Evolutionary conservation across 495 filamentous ascomycete genomes (phyloP).

Genomic region (Aspergillus bridgeri): DNA sequence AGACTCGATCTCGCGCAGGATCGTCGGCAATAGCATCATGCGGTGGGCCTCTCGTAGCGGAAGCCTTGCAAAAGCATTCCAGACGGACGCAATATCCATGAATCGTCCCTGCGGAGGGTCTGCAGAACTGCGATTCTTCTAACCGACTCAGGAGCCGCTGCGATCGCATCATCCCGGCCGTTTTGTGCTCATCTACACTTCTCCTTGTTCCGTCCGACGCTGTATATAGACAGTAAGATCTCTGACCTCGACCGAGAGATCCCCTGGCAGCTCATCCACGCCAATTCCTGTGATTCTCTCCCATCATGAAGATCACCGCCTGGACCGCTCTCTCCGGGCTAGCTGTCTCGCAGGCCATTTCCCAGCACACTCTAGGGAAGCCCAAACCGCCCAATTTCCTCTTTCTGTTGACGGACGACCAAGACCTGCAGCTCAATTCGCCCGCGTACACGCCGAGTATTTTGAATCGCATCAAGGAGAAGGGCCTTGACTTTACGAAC

Average conservation of each 20-base stretch:
- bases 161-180: conserved; percentile 25
- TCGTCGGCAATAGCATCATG: not conserved
- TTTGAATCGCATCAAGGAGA: conserved; percentile 46
- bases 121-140: not conserved
- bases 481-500: conserved; percentile 52
- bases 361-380: not conserved
- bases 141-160: not conserved
- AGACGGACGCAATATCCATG: too few species aligned
- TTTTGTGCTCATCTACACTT: not conserved
- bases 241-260: too few species aligned
- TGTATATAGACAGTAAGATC: not conserved
- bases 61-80: not conserved
- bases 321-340: conserved; percentile 7
- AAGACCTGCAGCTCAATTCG: conserved; percentile 59
- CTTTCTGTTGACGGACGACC: conserved; percentile 65
- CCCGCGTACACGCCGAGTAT: conserved; percentile 56
- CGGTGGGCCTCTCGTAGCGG: not conserved
- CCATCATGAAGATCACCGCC: conserved; percentile 25
- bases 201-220: not conserved
- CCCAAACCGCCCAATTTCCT: conserved; percentile 52
- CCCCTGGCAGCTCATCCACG: not conserved
- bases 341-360: conserved; percentile 7
- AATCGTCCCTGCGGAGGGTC: not conserved
- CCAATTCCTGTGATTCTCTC: not conserved
- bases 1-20: not conserved